Base-by-base conservation (phyloP, 2,329 filamentous ascomycete species). In the Ceratocystis alfenasii region DNA sequence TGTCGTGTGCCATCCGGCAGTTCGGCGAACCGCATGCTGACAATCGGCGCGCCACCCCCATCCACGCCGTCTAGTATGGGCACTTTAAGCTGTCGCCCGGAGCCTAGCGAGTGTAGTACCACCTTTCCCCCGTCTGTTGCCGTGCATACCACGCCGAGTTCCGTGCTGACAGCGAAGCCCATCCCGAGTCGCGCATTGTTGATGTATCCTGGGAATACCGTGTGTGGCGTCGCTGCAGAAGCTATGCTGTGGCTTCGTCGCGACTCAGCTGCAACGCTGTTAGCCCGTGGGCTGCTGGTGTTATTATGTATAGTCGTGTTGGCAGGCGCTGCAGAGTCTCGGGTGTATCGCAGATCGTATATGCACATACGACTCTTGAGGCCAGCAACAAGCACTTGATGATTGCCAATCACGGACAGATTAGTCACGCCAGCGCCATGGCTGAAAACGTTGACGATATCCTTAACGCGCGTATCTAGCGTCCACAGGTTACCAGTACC, bases 291-390 rank as follows among this genome's bases (percentile, higher is more conserved):
- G 44, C 28, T 53, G 30, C 57, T 65, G 25, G 70, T 1, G 25
- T 30, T 22, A 46, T 53, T 48, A 30, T 44, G 41, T 41, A 2
- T 3, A 65, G 3, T 48, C 2, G 63, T 69, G 55, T 6, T 44
- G 57, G n/a, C 44, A 20, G 28, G 50, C 20, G n/a, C 17, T 7
- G 3, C 25, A 17, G 45, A 41, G 17, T 50, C 57, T 10, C 53
- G 65, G 10, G 45, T 65, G 30, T 77, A 83, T 1, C 84, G 81
- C 41, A 81, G 68, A 68, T 87, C 84, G 70, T 84, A 87, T 4
- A 85, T 73, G 1, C 76, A 75, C 74, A 87, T 80, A 64, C 71
- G 75, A 70, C 76, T 77, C 41, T 73, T 70, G 1, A 83, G 73
- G 0, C 83, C 82, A 0, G 81, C 78, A 2, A 80, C 79, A 1